Conservation (phyloP, 2,329 filamentous ascomycete genomes). For the Exserohilum rostratum region DNA sequence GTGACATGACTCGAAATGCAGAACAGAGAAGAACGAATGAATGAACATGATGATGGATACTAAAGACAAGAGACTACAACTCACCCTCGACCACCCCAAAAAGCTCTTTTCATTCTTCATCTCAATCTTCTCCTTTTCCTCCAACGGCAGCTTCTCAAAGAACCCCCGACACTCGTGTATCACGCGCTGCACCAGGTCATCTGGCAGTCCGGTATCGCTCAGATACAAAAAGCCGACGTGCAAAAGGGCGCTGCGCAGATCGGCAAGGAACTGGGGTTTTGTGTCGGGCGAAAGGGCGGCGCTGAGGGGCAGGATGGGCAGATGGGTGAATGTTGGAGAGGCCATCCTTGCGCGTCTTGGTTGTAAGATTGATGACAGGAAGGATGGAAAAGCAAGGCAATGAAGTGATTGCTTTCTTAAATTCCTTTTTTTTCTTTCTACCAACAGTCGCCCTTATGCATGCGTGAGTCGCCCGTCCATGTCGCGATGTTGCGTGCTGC, state of each 20-base stretch:
- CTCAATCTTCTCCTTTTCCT: constrained; percentile 71
- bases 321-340: constrained; percentile 65
- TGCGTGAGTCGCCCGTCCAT: not conserved
- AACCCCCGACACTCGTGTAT: constrained; percentile 72
- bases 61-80: constrained; percentile 21
- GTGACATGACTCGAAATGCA: no score
- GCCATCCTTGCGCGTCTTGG: not conserved
- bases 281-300: constrained; percentile 68
- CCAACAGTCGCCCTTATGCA: no score
- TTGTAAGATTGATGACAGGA: no score
- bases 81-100: constrained; percentile 54
- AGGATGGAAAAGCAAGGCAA: no score
- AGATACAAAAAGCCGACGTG: constrained; percentile 91
- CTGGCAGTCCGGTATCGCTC: constrained; percentile 68
- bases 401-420: no score
- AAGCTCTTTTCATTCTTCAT: constrained; percentile 59
- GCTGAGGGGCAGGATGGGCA: constrained; percentile 79
- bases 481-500: constrained; percentile 1
- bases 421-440: no score
- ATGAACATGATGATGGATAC: not conserved
- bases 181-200: constrained; percentile 68
- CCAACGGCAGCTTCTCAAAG: constrained; percentile 72
- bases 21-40: constrained; percentile 8
- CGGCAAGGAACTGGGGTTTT: constrained; percentile 73
- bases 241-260: constrained; percentile 76